These are phyloP conservation scores for Brassica cretica DNA, from an alignment of 345 rosid genomes.

Conservation along the genomic window DNA sequence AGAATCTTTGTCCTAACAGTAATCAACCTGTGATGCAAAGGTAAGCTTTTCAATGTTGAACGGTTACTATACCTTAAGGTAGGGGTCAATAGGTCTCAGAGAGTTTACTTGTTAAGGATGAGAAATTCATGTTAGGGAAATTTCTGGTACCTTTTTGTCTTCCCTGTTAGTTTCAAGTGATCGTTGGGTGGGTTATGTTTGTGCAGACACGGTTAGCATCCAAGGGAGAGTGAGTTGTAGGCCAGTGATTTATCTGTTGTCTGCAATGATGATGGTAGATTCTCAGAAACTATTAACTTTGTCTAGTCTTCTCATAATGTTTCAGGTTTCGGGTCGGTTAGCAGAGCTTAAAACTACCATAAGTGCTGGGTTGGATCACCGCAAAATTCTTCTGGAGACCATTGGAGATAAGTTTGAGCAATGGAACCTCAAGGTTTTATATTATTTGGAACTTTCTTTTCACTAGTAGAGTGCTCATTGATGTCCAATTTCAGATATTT, in stretches of 20 bases:
- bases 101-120: neutral
- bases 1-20: neutral
- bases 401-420: constrained; percentile 77
- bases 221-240: constrained; percentile 12
- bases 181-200: constrained; percentile 17
- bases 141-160: constrained; percentile 16
- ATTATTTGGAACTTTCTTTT: constrained; percentile 19
- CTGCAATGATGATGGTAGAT: neutral
- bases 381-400: constrained; percentile 62
- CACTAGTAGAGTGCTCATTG: constrained; percentile 6
- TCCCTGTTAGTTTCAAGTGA: neutral
- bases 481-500: constrained; percentile 10
- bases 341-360: constrained; percentile 76
- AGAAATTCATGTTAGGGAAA: constrained; percentile 1
- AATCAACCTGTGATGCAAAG: constrained; percentile 13
- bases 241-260: constrained; percentile 12
- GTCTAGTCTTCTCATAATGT: constrained; percentile 19
- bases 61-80: constrained; percentile 5
- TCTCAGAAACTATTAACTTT: constrained; percentile 5
- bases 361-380: constrained; percentile 66
- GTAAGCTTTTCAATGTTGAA: neutral
- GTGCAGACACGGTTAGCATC: constrained; percentile 1
- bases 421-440: constrained; percentile 71
- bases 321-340: constrained; percentile 72
- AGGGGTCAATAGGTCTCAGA: neutral